Base-by-base conservation (phyloP, 2,329 filamentous ascomycete genomes). In the Alternaria metachromatica region DNA sequence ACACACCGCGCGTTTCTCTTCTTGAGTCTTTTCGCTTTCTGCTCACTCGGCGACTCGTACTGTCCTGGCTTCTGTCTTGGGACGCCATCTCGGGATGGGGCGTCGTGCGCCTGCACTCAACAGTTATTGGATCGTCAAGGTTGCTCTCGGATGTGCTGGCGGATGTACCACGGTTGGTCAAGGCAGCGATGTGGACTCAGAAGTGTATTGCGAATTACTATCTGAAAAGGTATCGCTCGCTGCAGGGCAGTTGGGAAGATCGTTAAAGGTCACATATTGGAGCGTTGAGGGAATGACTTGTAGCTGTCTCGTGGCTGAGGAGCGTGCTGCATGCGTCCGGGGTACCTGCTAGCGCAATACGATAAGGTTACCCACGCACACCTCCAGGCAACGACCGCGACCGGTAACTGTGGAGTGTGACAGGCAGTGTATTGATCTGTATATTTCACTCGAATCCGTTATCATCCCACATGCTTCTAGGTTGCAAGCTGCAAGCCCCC, bases 11-110 rank as follows among this genome's bases (percentile, higher is more conserved):
- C 45, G 72, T 62, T 58, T 76, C 71, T 62, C 68, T 76, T 50
- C 69, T 68, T 11, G 71, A 68, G 18, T 75, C 72, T 60, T 67
- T 77, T 51, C 72, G 74, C 66, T 74, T 77, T 69, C 78, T 80
- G 23, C 70, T 77, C 60, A 80, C 62, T 55, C 73, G 78, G 26
- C 78, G 77, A 62, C 70, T 69, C 33, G 68, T 63, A 25, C 65
- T 68, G 30, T 74, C 71, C 48, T 74, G 65, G 33, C 67, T 65
- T 62, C 76, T 61, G 50, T 76, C 76, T 62, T 80, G 76, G 46
- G 75, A 75, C 20, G 77, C 72, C 78, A 80, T 80, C 20, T 56
- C 72, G 67, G 58, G 51, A 59, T 58, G 60, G 37, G 62, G 44
- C 63, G 55, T 28, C 54, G 60, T 54, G 65, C 63, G 67, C 58